phyloP scores from a whole-genome alignment of 2,329 filamentous ascomycete species.

The Aspergillus carbonarius region DNA sequence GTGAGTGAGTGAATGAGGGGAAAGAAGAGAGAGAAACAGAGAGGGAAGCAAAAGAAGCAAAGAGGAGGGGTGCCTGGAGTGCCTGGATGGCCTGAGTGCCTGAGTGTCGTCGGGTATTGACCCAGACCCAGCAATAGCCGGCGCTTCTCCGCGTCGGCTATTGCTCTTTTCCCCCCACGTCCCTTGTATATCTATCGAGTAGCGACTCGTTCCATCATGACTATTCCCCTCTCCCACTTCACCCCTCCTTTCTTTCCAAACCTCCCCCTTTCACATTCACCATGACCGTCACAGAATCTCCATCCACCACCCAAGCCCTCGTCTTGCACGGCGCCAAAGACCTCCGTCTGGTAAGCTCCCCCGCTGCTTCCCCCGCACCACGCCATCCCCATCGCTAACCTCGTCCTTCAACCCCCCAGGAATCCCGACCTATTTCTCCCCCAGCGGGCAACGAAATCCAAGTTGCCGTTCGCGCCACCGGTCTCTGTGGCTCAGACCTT shows the following conservation, averaged over 20 bases:
- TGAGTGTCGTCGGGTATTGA: constrained; percentile 11
- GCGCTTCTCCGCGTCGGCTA: constrained; percentile 12
- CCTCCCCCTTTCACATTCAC: constrained; percentile 2
- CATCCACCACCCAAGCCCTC: constrained; percentile 39
- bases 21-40: not conserved
- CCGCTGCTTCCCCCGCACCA: not conserved
- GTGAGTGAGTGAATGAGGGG: too few relatives aligned
- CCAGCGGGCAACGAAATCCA: constrained; percentile 59
- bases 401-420: constrained; percentile 42
- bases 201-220: too few relatives aligned
- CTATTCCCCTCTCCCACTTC: not conserved
- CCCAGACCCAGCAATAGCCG: constrained; percentile 10
- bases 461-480: constrained; percentile 63
- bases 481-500: constrained; percentile 69
- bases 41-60: not conserved
- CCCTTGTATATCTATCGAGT: too few relatives aligned
- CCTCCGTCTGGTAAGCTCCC: constrained; percentile 53
- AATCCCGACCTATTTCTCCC: constrained; percentile 49
- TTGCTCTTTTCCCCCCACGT: not conserved
- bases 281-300: constrained; percentile 29
- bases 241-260: not conserved
- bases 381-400: not conserved
- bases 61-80: not conserved
- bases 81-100: not conserved
- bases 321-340: constrained; percentile 63